Percentiles rank a stretch among this genome's conserved stretches.
Evolutionary conservation across 148 eudicot genomes (phyloP).

Genomic region (Spergularia bocconei): DNA sequence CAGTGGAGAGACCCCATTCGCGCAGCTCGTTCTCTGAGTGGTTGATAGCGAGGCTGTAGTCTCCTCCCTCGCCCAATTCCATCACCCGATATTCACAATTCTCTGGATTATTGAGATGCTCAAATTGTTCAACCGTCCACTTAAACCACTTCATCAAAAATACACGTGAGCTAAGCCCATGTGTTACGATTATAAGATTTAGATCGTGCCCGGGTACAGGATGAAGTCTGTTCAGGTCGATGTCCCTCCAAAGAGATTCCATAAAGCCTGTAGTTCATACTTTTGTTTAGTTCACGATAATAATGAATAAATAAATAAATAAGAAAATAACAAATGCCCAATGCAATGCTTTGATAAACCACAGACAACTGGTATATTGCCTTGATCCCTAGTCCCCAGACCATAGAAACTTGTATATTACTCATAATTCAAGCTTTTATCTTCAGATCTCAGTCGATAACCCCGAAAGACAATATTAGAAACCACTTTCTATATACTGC

Average conservation of each 20-base stretch:
- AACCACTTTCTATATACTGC: too few species aligned
- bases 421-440: too few species aligned
- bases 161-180: constrained; percentile 73
- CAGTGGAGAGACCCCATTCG: constrained; percentile 83
- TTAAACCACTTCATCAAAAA: constrained; percentile 93
- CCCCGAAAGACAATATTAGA: too few species aligned
- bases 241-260: constrained; percentile 96
- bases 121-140: constrained; percentile 91
- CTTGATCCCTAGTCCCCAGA: too few species aligned
- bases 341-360: not conserved
- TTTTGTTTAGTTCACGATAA: not conserved
- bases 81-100: constrained; percentile 74
- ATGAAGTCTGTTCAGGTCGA: constrained; percentile 73
- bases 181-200: constrained; percentile 69
- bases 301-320: not conserved
- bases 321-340: not conserved
- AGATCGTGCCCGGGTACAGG: constrained; percentile 55
- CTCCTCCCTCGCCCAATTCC: constrained; percentile 70
- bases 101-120: constrained; percentile 52
- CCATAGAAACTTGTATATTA: too few species aligned
- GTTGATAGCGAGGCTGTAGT: constrained; percentile 83
- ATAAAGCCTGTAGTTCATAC: constrained; percentile 69
- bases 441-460: too few species aligned
- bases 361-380: too few species aligned
- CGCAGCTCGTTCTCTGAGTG: constrained; percentile 59